Evolutionary conservation across 2,329 filamentous ascomycete genomes (phyloP).

Genomic region (Aquanectria penicillioides): DNA sequence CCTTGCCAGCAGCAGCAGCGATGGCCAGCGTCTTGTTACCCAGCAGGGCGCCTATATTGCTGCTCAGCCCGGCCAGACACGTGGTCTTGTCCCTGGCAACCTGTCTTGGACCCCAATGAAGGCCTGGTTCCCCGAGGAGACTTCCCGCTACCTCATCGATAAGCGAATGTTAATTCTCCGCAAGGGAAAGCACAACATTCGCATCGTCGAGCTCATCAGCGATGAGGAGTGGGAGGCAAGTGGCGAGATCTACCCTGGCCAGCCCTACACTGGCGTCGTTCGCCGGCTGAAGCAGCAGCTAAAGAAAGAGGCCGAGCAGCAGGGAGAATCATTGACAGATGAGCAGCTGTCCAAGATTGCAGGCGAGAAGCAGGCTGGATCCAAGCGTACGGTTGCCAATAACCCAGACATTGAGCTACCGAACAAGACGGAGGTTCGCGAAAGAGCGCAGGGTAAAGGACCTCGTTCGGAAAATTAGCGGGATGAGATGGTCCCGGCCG

Average conservation of each 20-base stretch:
- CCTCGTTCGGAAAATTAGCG: constrained; percentile 18
- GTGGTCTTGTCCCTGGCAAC: constrained; percentile 58
- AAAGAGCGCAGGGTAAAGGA: constrained; percentile 30
- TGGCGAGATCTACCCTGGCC: constrained; percentile 63
- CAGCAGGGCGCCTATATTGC: constrained; percentile 70
- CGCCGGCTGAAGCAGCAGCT: constrained; percentile 54
- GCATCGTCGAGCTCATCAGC: constrained; percentile 67
- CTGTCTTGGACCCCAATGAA: constrained; percentile 72
- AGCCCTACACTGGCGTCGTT: constrained; percentile 60
- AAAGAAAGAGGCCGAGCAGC: constrained; percentile 47
- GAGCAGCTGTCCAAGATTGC: constrained; percentile 39
- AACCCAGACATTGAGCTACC: constrained; percentile 55
- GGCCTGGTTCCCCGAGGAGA: constrained; percentile 66
- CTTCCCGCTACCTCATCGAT: constrained; percentile 69
- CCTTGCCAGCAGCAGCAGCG: constrained; percentile 64
- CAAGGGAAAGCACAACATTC: constrained; percentile 71
- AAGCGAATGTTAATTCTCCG: constrained; percentile 68
- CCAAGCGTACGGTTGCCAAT: constrained; percentile 47
- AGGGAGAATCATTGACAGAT: constrained; percentile 43
- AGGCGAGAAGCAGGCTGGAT: constrained; percentile 30
- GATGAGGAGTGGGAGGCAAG: constrained; percentile 63
- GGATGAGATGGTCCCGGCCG: not conserved
- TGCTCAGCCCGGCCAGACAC: constrained; percentile 56
- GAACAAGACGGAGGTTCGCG: constrained; percentile 46
- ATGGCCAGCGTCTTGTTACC: constrained; percentile 67